phyloP scores from a whole-genome alignment of 192 early-diverging fungal genomes.

The Coemansia sp. region DNA sequence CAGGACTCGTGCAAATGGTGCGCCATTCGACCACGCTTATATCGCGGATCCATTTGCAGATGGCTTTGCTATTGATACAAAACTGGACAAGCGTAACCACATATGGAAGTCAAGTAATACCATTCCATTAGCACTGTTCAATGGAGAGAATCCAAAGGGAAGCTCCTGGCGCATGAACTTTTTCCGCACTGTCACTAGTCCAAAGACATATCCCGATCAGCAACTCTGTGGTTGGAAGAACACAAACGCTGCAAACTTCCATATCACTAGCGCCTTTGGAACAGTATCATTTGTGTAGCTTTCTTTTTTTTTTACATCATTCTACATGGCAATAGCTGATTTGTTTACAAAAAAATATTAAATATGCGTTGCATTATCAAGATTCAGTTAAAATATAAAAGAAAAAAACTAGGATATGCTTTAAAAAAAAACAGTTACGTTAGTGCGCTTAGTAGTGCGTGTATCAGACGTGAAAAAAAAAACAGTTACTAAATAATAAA shows the following conservation, averaged over 20 bases:
- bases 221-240: constrained; percentile 53
- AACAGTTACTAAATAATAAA: not conserved
- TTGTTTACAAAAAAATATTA: not conserved
- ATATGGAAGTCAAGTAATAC: constrained; percentile 24
- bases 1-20: constrained; percentile 22
- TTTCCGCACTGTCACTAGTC: constrained; percentile 46
- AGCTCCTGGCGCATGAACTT: constrained; percentile 55
- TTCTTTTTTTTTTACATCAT: constrained; percentile 3
- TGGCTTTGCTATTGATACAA: constrained; percentile 42
- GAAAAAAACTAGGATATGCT: too few species aligned
- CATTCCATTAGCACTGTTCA: constrained; percentile 51
- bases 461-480: not conserved
- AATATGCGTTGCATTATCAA: not conserved
- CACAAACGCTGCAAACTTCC: constrained; percentile 42
- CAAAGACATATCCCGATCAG: constrained; percentile 42
- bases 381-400: too few species aligned
- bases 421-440: too few species aligned
- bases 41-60: constrained; percentile 45
- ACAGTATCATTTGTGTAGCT: constrained; percentile 22
- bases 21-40: constrained; percentile 50
- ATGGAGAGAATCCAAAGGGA: constrained; percentile 42
- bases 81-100: constrained; percentile 22
- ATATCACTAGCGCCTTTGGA: constrained; percentile 49
- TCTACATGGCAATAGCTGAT: not conserved
- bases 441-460: not conserved